A percentile compares a stretch with the other conserved stretches of the same genome.
These are phyloP conservation scores for Debaryomyces castellii DNA, from an alignment of 805 yeast genomes.

Conservation along the genomic window DNA sequence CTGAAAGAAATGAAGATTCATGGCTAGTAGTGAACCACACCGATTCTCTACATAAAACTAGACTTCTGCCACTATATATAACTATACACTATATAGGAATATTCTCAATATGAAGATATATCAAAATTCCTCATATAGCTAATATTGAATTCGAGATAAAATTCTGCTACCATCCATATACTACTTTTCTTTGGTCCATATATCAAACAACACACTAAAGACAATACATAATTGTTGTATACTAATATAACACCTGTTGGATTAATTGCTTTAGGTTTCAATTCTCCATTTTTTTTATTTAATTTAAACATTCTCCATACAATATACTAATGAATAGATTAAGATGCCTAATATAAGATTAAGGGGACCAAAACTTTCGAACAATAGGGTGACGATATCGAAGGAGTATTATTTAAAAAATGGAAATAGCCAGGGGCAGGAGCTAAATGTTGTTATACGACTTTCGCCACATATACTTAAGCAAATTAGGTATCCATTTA, in stretches of 20 bases:
- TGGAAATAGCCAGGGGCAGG: constrained; percentile 5
- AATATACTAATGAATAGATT: background rate
- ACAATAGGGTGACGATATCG: constrained; percentile 6
- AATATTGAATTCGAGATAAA: background rate
- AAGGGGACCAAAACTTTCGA: constrained; percentile 10
- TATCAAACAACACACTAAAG: background rate
- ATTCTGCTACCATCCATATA: background rate
- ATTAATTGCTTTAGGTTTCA: background rate
- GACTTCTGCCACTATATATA: too few species aligned
- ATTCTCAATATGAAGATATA: too few species aligned
- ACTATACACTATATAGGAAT: too few species aligned
- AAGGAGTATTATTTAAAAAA: constrained; percentile 5
- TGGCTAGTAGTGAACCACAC: too few species aligned
- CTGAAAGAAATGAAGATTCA: too few species aligned
- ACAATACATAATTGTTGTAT: too few species aligned
- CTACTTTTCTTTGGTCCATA: background rate
- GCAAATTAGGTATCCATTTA: constrained; percentile 1
- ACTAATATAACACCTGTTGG: too few species aligned
- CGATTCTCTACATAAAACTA: too few species aligned
- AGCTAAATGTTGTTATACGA: constrained; percentile 9
- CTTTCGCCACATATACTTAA: constrained; percentile 8
- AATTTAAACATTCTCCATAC: background rate
- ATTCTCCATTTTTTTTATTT: background rate
- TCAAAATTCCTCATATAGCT: too few species aligned
- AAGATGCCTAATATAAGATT: constrained; percentile 10